Conservation (phyloP, 2,329 filamentous ascomycete species). For the Talaromyces sp. region DNA sequence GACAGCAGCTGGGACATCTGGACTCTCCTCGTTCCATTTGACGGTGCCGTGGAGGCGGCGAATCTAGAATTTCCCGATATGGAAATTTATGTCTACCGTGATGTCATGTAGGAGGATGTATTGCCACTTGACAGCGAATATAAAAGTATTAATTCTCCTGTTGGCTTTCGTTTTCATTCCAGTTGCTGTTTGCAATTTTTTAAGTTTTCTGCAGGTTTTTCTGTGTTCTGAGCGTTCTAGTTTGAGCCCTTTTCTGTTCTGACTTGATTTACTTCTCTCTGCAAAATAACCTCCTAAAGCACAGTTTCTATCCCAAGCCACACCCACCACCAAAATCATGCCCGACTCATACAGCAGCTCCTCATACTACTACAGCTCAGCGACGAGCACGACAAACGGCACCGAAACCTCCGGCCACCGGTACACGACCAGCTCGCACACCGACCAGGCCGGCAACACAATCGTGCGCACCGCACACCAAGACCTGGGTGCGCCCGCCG, state of each 20-base stretch:
- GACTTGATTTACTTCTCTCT: not conserved
- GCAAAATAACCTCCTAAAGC: not conserved
- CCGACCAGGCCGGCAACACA: slow-evolving; percentile 26
- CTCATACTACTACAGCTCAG: slow-evolving; percentile 29
- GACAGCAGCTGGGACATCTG: not conserved
- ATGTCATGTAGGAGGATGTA: not conserved
- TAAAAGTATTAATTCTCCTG: not conserved
- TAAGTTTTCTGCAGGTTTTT: not conserved
- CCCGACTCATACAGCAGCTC: slow-evolving; percentile 22
- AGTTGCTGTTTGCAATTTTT: no score
- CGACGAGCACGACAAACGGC: slow-evolving; percentile 21
- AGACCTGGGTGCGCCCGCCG: slow-evolving; percentile 26
- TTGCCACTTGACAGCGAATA: not conserved
- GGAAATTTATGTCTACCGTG: not conserved
- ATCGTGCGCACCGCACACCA: slow-evolving; percentile 28
- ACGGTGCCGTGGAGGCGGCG: not conserved
- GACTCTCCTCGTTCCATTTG: not conserved
- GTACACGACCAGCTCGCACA: slow-evolving; percentile 26
- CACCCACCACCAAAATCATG: not conserved
- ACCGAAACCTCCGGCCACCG: slow-evolving; percentile 25
- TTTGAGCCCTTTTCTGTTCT: not conserved
- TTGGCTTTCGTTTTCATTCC: not conserved
- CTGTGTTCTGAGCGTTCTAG: not conserved
- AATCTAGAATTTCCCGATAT: not conserved
- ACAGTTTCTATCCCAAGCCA: not conserved